Evolutionary conservation across 2,329 filamentous ascomycete species (phyloP).

Genomic region (Xylariales sp.): DNA sequence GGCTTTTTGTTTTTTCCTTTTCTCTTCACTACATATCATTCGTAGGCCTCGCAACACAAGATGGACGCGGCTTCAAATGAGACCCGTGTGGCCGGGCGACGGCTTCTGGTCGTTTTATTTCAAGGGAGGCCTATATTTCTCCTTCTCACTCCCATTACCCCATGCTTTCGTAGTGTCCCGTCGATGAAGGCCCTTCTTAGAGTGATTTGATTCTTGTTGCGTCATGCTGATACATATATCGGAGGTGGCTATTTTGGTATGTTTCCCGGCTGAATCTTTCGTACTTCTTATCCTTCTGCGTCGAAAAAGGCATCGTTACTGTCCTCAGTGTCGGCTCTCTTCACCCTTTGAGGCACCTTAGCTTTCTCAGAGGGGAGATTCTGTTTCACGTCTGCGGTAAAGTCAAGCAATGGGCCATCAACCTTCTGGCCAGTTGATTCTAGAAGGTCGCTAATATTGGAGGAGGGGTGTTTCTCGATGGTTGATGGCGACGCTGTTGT

Average conservation of each 20-base stretch:
- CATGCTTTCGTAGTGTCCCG: not conserved
- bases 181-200: not conserved
- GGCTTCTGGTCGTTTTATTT: not conserved
- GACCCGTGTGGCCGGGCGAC: not conserved
- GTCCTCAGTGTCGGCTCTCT: conserved; percentile 52
- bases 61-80: not conserved
- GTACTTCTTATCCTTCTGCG: conserved; percentile 47
- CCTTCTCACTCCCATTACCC: not conserved
- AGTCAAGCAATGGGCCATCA: conserved; percentile 66
- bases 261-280: not conserved
- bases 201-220: not conserved
- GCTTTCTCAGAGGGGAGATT: conserved; percentile 54
- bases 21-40: not conserved
- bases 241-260: not conserved
- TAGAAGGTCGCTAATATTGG: conserved; percentile 59
- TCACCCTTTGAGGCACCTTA: conserved; percentile 40
- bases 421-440: conserved; percentile 60
- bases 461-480: conserved; percentile 15
- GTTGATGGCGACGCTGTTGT: conserved; percentile 12
- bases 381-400: conserved; percentile 65
- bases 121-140: not conserved
- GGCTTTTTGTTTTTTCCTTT: no score
- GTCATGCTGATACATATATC: not conserved
- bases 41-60: not conserved
- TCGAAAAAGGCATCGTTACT: conserved; percentile 57